A percentile compares a stretch with the other conserved stretches of the same genome.
These are phyloP conservation scores for Clathrus columnatus DNA, from an alignment of 768 basidiomycete species.

Conservation along the genomic window DNA sequence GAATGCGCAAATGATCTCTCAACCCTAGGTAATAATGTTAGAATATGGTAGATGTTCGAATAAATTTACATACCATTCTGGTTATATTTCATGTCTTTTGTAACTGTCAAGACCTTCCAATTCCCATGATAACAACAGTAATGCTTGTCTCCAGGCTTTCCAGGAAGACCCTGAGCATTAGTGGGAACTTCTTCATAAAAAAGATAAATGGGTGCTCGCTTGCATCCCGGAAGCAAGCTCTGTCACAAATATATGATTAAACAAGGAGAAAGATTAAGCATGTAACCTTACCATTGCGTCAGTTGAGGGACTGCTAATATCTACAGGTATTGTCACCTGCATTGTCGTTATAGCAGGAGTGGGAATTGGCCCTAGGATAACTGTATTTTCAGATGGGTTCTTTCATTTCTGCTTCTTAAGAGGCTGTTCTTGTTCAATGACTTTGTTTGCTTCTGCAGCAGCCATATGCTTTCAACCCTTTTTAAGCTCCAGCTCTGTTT, in stretches of 20 bases:
- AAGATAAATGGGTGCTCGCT: slow-evolving; percentile 13
- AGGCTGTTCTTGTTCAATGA: too few relatives aligned
- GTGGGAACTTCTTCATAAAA: slow-evolving; percentile 14
- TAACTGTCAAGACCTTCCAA: slow-evolving; percentile 14
- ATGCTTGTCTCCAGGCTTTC: slow-evolving; percentile 17
- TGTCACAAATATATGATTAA: background rate
- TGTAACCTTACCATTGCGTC: background rate
- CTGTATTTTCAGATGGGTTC: background rate
- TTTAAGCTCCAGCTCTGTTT: too few relatives aligned
- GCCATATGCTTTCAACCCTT: too few relatives aligned
- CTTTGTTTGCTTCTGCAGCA: too few relatives aligned
- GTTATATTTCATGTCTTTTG: slow-evolving; percentile 1
- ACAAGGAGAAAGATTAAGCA: background rate
- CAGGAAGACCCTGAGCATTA: slow-evolving; percentile 8
- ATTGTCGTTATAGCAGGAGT: background rate
- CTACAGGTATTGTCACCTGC: background rate
- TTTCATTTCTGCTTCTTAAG: too few relatives aligned
- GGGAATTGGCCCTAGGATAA: too few relatives aligned
- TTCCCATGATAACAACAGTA: slow-evolving; percentile 17
- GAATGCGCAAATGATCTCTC: background rate
- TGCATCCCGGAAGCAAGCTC: background rate
- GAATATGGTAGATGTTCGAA: background rate
- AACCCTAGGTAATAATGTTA: background rate
- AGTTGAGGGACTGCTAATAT: background rate
- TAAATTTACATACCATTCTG: background rate